Base-by-base conservation (phyloP, 148 eudicot genomes). In the Spergularia bocconei region DNA sequence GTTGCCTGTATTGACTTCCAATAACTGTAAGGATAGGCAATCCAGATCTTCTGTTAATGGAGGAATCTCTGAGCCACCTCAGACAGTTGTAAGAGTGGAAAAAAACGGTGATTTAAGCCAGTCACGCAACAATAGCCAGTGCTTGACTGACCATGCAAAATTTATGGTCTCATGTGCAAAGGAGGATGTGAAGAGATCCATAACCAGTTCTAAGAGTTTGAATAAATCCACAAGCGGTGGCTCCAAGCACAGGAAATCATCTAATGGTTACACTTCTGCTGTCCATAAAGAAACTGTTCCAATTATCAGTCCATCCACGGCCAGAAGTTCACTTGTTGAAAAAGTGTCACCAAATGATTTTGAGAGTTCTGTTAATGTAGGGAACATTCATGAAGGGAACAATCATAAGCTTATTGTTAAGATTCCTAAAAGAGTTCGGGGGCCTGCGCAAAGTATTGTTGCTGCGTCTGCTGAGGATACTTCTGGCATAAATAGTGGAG, bases 41-140 rank as follows among this genome's bases (percentile, higher is more conserved):
- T 20, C 78, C 21, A 74, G 72, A 52, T 48, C 75, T 47, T 69
- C 76, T 75, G 76, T 58, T 71, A 73, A 41, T 64, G 81, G 84
- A 17, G 82, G 87, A 47, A 71, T 70, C 64, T 65, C 88, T 62
- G 98, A 89, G 84, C 79, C 60, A n/a, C 83, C 86, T 48, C 80
- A 69, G 39, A 69, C 86, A 21, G 74, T 79, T 20, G 78, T 60
- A 21, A 91, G 82, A 74, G 98, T 91, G 74, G 97, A 90, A 57
- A 91, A 83, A 79, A 87, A 90, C 73, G 81, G 86, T 73, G 85
- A 91, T 77, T 91, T 94, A 53, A 89, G 93, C 79, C 98, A 85
- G 63, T 89, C 93, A 16, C 94, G 79, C 55, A 88, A 87, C 65
- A 82, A 88, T 64, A 86, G 92, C 54, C 98, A 84, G 67, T 86